Evolutionary conservation across 208 protist species (phyloP).

Genomic region (Trypanosoma platydactyli): DNA sequence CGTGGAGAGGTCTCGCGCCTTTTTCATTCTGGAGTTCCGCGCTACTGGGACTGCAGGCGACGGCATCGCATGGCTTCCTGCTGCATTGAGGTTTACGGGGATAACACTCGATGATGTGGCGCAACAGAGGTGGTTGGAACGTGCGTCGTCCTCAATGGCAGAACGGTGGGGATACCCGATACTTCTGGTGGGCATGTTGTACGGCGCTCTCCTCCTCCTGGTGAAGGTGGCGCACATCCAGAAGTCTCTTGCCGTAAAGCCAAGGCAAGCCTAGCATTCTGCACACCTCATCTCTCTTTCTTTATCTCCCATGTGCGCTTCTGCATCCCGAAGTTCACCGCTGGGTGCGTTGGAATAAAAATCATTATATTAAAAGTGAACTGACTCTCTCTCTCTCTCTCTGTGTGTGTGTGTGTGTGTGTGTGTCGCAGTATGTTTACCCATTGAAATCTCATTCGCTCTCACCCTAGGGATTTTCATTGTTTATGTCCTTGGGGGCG

Average conservation of each 20-base stretch:
- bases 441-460: too few species aligned
- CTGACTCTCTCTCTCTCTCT: too few species aligned
- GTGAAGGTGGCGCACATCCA: slow-evolving; percentile 7
- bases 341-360: too few species aligned
- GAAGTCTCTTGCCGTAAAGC: slow-evolving; percentile 2
- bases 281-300: not conserved
- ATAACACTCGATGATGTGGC: slow-evolving; percentile 28
- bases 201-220: slow-evolving; percentile 31
- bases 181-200: slow-evolving; percentile 36
- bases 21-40: slow-evolving; percentile 17
- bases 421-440: too few species aligned
- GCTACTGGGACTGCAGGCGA: not conserved
- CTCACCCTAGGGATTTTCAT: too few species aligned
- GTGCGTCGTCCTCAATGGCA: slow-evolving; percentile 29
- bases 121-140: slow-evolving; percentile 10
- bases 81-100: slow-evolving; percentile 35
- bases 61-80: slow-evolving; percentile 15
- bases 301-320: too few species aligned
- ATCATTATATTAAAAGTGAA: too few species aligned
- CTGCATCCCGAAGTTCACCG: too few species aligned
- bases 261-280: slow-evolving; percentile 6
- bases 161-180: slow-evolving; percentile 48
- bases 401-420: too few species aligned
- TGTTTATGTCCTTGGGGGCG: too few species aligned
- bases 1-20: not conserved